These are phyloP conservation scores for Ramaria sp. DNA, from an alignment of 768 basidiomycete species.

Conservation along the genomic window DNA sequence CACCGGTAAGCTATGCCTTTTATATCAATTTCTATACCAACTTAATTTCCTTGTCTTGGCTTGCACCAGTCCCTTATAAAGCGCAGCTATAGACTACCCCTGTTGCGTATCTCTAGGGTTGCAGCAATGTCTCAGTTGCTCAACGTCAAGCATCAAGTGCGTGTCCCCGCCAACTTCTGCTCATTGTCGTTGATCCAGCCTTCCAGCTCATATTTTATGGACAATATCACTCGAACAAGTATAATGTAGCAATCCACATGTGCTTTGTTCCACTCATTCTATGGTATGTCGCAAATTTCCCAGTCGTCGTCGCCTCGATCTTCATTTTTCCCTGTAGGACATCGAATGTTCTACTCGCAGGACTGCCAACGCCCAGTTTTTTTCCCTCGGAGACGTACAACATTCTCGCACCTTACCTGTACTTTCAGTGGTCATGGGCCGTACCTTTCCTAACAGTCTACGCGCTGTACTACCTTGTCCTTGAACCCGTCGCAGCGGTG, in stretches of 20 bases:
- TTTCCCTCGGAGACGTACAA: slow-evolving; percentile 40
- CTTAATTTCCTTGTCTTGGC: too few species aligned
- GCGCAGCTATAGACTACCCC: too few species aligned
- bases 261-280: slow-evolving; percentile 74
- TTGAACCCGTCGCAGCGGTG: slow-evolving; percentile 83
- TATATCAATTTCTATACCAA: too few species aligned
- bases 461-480: slow-evolving; percentile 61
- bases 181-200: slow-evolving; percentile 1
- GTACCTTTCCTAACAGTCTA: slow-evolving; percentile 49
- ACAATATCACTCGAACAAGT: slow-evolving; percentile 76
- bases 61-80: too few species aligned
- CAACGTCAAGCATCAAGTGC: slow-evolving; percentile 62
- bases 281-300: slow-evolving; percentile 47
- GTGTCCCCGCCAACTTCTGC: slow-evolving; percentile 13
- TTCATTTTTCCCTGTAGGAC: slow-evolving; percentile 33
- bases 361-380: slow-evolving; percentile 38
- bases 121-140: slow-evolving; percentile 33
- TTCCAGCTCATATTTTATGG: slow-evolving; percentile 83
- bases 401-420: slow-evolving; percentile 47
- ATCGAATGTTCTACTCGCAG: slow-evolving; percentile 21
- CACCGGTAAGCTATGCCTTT: too few species aligned
- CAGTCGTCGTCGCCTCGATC: not conserved
- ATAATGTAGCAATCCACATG: slow-evolving; percentile 80
- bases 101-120: too few species aligned
- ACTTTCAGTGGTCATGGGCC: slow-evolving; percentile 60